Percentiles rank a stretch among this genome's conserved stretches.
phyloP scores from a whole-genome alignment of 257 asterid species.

The Coffea eugenioides region DNA sequence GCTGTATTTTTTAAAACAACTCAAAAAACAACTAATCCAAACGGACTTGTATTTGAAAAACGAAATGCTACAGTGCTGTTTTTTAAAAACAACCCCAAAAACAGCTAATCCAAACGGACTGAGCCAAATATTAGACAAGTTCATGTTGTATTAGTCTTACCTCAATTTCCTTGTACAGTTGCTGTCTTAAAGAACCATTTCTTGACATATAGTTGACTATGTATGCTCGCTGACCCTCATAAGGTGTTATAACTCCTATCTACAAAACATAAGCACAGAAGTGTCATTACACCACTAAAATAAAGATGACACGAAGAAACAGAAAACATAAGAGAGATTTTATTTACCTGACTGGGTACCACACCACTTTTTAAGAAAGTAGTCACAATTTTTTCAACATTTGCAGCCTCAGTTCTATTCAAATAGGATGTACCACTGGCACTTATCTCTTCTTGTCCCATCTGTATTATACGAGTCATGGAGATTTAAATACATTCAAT shows the following conservation, averaged over 20 bases:
- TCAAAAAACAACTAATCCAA: no score
- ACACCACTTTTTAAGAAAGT: conserved; percentile 97
- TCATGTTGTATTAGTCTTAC: conserved; percentile 31
- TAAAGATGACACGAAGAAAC: background rate
- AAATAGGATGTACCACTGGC: conserved; percentile 96
- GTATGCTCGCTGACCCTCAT: conserved; percentile 98
- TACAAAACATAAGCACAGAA: conserved; percentile 28
- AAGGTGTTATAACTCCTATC: conserved; percentile 99
- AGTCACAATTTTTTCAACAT: conserved; percentile 94
- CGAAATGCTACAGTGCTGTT: no score
- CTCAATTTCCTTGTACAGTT: conserved; percentile 97
- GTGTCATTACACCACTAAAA: background rate
- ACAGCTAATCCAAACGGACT: no score
- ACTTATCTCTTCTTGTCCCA: conserved; percentile 99
- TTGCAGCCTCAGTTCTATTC: conserved; percentile 95
- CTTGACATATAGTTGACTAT: conserved; percentile 97
- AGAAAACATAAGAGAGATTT: conserved; percentile 1
- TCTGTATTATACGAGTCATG: conserved; percentile 38
- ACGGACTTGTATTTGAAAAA: no score
- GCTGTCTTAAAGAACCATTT: conserved; percentile 94
- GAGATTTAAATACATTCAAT: background rate
- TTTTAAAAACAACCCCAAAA: no score
- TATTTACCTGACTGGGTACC: conserved; percentile 84
- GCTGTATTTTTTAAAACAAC: no score
- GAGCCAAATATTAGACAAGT: conserved; percentile 4